Evolutionary conservation across 345 rosid genomes (phyloP), one percentile per base, ranked within the genome.

Genomic region (Lepidium sativum): DNA sequence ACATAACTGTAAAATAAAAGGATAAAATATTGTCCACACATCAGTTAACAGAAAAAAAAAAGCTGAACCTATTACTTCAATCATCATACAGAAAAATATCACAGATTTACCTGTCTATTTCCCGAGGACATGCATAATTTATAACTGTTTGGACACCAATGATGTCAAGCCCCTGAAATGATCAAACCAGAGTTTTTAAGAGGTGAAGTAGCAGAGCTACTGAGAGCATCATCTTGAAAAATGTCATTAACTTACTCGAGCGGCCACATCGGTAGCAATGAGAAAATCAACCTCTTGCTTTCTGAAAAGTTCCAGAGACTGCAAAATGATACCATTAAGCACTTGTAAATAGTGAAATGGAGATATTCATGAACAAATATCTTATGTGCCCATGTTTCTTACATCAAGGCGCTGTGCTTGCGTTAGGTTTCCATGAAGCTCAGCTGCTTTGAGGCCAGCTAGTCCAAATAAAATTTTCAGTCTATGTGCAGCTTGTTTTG

Each of bases 361-460:
- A 59, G 33, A 11, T 14, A 53, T 60, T 17, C 34, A 23, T 45
- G 37, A 62, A 55, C 16, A 35, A 53, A 60, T 17, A 58, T 9
- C 38, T 47, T 9, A 48, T 12, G 59, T 25, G 32, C 25, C 31
- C 40, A 45, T 68, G 77, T 37, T 25, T 75, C 96, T 81, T 74
- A 94, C 99, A 77, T 88, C 96, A 73, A 94, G 92, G 25, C 97
- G 95, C 67, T 94, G 99, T 52, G 84, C 79, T 81, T 94, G 99
- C 15, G 99, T 94, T 61, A 90, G 97, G 78, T 94, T 89, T 75
- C 97, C 96, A 78, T 90, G 99, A 77, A 94, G 97, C 83, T 90
- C 99, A 32, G 96, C 92, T 51, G 96, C 97, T 81, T 82, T 82
- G 52, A 82, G 80, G 38, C 95, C 92, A 60, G 86, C 84, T 65